A percentile compares a stretch with the other conserved stretches of the same genome.
phyloP scores from a whole-genome alignment of 2,329 filamentous ascomycete genomes.

The Hypoxylon sp. region DNA sequence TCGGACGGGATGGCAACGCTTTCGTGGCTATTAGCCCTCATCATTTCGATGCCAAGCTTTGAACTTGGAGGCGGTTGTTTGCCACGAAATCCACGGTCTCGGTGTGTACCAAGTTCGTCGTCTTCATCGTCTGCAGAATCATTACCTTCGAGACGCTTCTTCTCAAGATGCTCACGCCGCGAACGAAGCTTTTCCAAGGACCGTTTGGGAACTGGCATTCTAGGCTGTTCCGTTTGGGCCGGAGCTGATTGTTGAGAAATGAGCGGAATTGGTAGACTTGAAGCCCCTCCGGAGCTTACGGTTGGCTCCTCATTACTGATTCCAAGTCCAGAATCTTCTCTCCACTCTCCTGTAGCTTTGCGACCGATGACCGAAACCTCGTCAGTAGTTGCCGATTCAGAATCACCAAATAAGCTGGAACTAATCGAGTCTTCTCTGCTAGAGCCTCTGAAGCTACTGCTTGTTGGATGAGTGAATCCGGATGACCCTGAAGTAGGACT shows the following conservation, averaged over 20 bases:
- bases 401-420: slow-evolving; percentile 87
- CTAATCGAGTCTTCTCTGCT: slow-evolving; percentile 90
- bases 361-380: slow-evolving; percentile 80
- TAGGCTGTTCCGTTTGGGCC: slow-evolving; percentile 62
- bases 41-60: slow-evolving; percentile 96
- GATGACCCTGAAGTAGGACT: slow-evolving; percentile 86
- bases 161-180: slow-evolving; percentile 79
- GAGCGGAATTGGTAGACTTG: slow-evolving; percentile 61
- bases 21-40: slow-evolving; percentile 94
- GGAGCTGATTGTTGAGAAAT: slow-evolving; percentile 72
- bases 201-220: slow-evolving; percentile 61
- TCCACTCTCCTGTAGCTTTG: slow-evolving; percentile 78
- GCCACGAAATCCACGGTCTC: slow-evolving; percentile 54
- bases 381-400: slow-evolving; percentile 79
- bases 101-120: slow-evolving; percentile 77
- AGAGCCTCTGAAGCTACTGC: slow-evolving; percentile 77
- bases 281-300: slow-evolving; percentile 46
- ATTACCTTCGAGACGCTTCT: slow-evolving; percentile 73
- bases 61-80: slow-evolving; percentile 75
- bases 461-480: slow-evolving; percentile 71
- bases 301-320: slow-evolving; percentile 71
- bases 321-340: slow-evolving; percentile 75
- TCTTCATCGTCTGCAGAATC: slow-evolving; percentile 97
- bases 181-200: slow-evolving; percentile 77
- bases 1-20: slow-evolving; percentile 69